phyloP scores from a whole-genome alignment of 352 stramenopile genomes.

The Pythium brassicae region DNA sequence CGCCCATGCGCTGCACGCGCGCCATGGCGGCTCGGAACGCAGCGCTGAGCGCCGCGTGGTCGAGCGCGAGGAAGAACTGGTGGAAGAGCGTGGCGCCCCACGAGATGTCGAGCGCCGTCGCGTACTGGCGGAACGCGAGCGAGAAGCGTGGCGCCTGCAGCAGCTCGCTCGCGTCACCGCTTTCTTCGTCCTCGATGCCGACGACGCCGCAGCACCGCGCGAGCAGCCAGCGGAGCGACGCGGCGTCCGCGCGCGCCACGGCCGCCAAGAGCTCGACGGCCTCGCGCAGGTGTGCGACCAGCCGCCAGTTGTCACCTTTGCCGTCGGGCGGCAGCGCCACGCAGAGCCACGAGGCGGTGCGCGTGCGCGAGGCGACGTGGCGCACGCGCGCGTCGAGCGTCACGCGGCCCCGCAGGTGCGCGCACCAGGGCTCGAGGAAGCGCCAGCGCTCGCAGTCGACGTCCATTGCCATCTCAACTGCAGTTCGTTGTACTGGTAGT shows the following conservation, averaged over 20 bases:
- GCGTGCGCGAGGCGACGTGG: neutral
- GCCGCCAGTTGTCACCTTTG: neutral
- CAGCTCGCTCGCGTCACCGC: neutral
- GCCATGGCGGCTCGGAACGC: conserved; percentile 10
- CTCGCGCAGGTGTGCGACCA: conserved; percentile 3
- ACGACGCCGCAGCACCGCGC: neutral
- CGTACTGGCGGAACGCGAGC: conserved; percentile 12
- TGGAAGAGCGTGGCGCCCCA: conserved; percentile 13
- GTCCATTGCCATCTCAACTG: too few species aligned
- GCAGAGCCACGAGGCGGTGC: neutral
- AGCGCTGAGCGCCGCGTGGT: conserved; percentile 4
- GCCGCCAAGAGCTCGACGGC: conserved; percentile 23
- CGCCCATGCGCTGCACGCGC: neutral
- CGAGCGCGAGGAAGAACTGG: conserved; percentile 16
- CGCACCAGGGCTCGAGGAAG: conserved; percentile 1
- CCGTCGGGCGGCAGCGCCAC: neutral
- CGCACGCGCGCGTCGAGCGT: neutral
- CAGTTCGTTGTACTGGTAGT: too few species aligned
- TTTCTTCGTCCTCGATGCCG: too few species aligned
- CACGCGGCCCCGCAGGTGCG: neutral
- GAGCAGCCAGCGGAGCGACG: conserved; percentile 6
- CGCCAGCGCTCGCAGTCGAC: neutral
- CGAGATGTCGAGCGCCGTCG: conserved; percentile 14
- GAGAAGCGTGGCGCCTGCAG: conserved; percentile 6
- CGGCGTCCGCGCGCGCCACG: conserved; percentile 9